These are phyloP conservation scores for Saturnispora gosingensis DNA, from an alignment of 805 yeast genomes.

Conservation along the genomic window DNA sequence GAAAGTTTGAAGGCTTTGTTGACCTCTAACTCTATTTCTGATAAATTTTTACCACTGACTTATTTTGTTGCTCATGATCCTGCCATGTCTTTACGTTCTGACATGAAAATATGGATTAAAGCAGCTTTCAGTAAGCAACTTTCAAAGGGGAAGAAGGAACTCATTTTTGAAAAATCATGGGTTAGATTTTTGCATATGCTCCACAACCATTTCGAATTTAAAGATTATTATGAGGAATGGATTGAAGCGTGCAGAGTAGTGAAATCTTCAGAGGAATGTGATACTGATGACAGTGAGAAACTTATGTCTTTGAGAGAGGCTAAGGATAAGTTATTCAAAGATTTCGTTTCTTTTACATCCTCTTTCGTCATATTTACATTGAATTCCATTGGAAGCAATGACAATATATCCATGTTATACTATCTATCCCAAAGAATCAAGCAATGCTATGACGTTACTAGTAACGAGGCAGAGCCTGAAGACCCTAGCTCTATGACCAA, in stretches of 20 bases:
- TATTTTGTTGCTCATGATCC: slow-evolving; percentile 79
- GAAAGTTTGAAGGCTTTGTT: slow-evolving; percentile 41
- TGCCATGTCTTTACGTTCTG: slow-evolving; percentile 35
- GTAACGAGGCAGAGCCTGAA: slow-evolving; percentile 27
- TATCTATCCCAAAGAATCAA: slow-evolving; percentile 72
- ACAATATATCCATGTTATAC: slow-evolving; percentile 63
- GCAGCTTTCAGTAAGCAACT: slow-evolving; percentile 40
- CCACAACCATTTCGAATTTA: slow-evolving; percentile 65
- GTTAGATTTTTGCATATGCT: slow-evolving; percentile 60
- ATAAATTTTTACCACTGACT: slow-evolving; percentile 54
- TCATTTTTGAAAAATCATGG: slow-evolving; percentile 56
- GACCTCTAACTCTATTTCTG: slow-evolving; percentile 46
- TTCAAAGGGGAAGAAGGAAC: slow-evolving; percentile 27
- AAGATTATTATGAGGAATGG: slow-evolving; percentile 29
- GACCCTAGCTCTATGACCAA: slow-evolving; percentile 7
- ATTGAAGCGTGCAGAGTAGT: slow-evolving; percentile 1
- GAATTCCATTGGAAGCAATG: slow-evolving; percentile 48
- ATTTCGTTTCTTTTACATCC: slow-evolving; percentile 40
- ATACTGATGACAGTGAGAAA: slow-evolving; percentile 3
- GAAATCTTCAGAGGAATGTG: slow-evolving; percentile 10
- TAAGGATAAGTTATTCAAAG: slow-evolving; percentile 1
- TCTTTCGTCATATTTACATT: slow-evolving; percentile 54
- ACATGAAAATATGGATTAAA: slow-evolving; percentile 60
- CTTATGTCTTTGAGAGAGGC: slow-evolving; percentile 26
- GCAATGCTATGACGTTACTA: slow-evolving; percentile 56